These are phyloP conservation scores for Lentithecium fluviatile DNA, from an alignment of 495 filamentous ascomycete species.

Conservation along the genomic window DNA sequence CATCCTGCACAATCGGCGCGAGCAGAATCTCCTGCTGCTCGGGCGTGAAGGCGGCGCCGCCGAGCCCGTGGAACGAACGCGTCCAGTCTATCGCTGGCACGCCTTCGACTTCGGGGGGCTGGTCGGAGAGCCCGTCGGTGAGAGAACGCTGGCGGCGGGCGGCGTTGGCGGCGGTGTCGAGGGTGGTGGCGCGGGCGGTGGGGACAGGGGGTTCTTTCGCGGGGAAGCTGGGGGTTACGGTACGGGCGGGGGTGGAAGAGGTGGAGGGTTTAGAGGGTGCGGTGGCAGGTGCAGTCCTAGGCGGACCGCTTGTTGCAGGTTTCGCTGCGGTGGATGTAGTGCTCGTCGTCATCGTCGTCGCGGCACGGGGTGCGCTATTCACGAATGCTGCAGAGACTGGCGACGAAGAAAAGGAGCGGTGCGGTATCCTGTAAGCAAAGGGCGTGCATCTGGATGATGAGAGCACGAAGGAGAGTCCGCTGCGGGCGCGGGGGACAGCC, in stretches of 20 bases:
- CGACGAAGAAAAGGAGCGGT: slow-evolving; percentile 2
- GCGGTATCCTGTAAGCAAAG: slow-evolving; percentile 16
- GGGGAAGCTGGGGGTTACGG: slow-evolving; percentile 20
- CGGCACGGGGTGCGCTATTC: slow-evolving; percentile 36
- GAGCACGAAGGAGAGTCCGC: slow-evolving; percentile 4
- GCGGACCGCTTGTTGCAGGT: slow-evolving; percentile 9
- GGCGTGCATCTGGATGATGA: slow-evolving; percentile 17
- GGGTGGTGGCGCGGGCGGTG: slow-evolving; percentile 24
- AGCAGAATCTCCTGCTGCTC: slow-evolving; percentile 73
- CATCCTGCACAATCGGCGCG: slow-evolving; percentile 62
- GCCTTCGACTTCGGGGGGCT: slow-evolving; percentile 49
- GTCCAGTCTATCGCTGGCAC: slow-evolving; percentile 80
- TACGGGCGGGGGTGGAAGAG: slow-evolving; percentile 13
- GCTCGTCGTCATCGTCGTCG: slow-evolving; percentile 1
- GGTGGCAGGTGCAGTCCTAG: background rate
- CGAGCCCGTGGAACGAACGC: slow-evolving; percentile 86
- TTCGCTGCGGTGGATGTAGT: slow-evolving; percentile 9
- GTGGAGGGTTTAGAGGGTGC: background rate
- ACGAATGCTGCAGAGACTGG: slow-evolving; percentile 23
- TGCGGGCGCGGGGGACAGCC: slow-evolving; percentile 4
- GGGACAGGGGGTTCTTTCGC: slow-evolving; percentile 26
- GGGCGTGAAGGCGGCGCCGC: slow-evolving; percentile 67
- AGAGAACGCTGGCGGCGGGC: slow-evolving; percentile 42
- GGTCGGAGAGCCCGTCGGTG: slow-evolving; percentile 56
- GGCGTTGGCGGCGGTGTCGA: slow-evolving; percentile 1